A percentile compares a stretch with the other conserved stretches of the same genome.
Evolutionary conservation across 345 rosid genomes (phyloP).

Genomic region (thale cress (Arabidopsis thaliana)): TAIR10.1 NC_003076.8:20468001-20468500

Average conservation of each 20-base stretch:
- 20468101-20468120: constrained; percentile 23
- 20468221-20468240: constrained; percentile 1
- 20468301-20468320: constrained; percentile 22
- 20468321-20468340: constrained; percentile 28
- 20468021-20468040: constrained; percentile 59
- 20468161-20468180: neutral
- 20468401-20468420: neutral
- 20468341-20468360: constrained; percentile 2
- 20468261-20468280: neutral
- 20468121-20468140: constrained; percentile 25
- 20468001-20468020: constrained; percentile 64
- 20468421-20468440: constrained; percentile 19
- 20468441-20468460: constrained; percentile 7
- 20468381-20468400: neutral
- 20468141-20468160: too few relatives aligned
- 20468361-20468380: constrained; percentile 8
- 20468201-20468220: constrained; percentile 4
- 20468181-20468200: constrained; percentile 21
- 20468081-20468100: constrained; percentile 36
- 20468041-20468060: constrained; percentile 59
- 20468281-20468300: constrained; percentile 34
- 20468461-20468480: neutral
- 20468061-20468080: constrained; percentile 28
- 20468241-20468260: neutral
- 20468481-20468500: neutral